Conservation (phyloP, 441 rosid genomes). For the Corymbia calophylla region DNA sequence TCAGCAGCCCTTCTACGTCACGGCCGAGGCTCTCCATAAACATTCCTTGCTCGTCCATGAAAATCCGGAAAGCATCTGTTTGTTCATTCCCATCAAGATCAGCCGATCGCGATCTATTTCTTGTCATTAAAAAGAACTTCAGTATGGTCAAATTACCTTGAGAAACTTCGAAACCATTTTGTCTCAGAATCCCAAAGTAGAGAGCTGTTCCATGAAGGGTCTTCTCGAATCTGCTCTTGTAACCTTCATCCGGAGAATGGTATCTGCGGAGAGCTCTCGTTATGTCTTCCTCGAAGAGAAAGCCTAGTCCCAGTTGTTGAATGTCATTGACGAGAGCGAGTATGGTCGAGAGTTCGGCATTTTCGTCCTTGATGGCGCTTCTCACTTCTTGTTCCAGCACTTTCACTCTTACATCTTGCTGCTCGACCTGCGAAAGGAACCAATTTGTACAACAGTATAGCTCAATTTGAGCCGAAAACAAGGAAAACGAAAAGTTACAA, state of each 20-base stretch:
- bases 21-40: neutral
- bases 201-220: neutral
- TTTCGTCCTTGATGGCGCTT: neutral
- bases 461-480: neutral
- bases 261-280: neutral
- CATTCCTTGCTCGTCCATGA: neutral
- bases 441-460: neutral
- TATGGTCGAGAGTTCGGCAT: neutral
- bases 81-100: neutral
- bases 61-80: neutral
- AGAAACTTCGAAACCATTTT: constrained; percentile 15
- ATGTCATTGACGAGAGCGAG: neutral
- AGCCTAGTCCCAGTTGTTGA: neutral
- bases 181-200: constrained; percentile 22
- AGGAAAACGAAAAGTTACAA: neutral
- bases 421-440: neutral
- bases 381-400: neutral
- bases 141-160: constrained; percentile 2
- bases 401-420: neutral
- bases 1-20: neutral
- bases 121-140: neutral
- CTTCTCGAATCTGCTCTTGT: neutral
- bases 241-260: neutral
- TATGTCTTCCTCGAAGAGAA: neutral
- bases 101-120: neutral